Evolutionary conservation across 176 grass and related monocot genomes (phyloP).

Genomic region (Avena sativa): DNA sequence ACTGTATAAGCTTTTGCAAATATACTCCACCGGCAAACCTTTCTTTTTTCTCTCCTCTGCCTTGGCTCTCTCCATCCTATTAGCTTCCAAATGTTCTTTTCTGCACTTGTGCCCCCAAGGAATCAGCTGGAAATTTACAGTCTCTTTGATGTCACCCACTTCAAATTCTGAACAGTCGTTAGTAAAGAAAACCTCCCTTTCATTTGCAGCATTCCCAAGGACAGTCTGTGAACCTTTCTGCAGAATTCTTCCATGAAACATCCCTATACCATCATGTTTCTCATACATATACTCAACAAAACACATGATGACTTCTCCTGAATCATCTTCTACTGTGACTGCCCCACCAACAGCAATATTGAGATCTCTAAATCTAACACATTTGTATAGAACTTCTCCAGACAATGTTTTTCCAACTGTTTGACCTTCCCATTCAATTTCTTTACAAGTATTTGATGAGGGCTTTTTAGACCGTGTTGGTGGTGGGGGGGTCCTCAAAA

Average conservation of each 20-base stretch:
- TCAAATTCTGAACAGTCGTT: conserved; percentile 71
- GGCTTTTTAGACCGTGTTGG: conserved; percentile 35
- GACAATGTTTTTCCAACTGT: conserved; percentile 50
- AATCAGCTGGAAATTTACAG: conserved; percentile 53
- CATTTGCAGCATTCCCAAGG: conserved; percentile 85
- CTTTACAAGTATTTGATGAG: conserved; percentile 23
- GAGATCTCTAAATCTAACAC: conserved; percentile 48
- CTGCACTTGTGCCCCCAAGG: conserved; percentile 55
- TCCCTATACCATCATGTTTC: conserved; percentile 60
- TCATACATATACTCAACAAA: conserved; percentile 75
- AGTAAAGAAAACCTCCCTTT: conserved; percentile 68
- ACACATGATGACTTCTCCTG: conserved; percentile 51
- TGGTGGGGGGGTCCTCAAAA: conserved; percentile 34
- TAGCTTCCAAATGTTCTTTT: conserved; percentile 57
- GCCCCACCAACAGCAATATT: conserved; percentile 48
- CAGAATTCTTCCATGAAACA: conserved; percentile 67
- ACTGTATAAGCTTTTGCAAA: conserved; percentile 74
- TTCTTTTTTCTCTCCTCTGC: conserved; percentile 69
- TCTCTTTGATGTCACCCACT: conserved; percentile 57
- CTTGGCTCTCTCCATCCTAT: conserved; percentile 50
- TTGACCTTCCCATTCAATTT: conserved; percentile 58
- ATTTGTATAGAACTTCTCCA: conserved; percentile 62
- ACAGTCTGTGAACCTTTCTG: conserved; percentile 59
- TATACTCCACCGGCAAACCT: conserved; percentile 57
- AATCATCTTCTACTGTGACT: conserved; percentile 59